A percentile compares a stretch with the other conserved stretches of the same genome.
Evolutionary conservation across 208 protist species (phyloP).

Genomic region (Trypanosoma avium): DNA sequence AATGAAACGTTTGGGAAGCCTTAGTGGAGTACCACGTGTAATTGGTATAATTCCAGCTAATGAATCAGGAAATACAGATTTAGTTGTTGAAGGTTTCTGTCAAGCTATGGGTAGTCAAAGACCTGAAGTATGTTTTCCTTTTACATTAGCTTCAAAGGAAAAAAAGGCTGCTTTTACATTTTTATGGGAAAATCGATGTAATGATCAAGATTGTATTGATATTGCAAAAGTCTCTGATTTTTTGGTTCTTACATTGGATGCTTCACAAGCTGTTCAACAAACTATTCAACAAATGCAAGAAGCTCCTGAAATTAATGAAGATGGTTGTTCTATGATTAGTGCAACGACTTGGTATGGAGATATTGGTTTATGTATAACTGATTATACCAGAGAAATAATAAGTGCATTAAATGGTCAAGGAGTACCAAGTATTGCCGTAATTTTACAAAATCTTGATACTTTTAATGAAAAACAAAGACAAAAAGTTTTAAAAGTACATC

Average conservation of each 20-base stretch:
- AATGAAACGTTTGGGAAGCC: constrained; percentile 51
- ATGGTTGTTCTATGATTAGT: constrained; percentile 35
- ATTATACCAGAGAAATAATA: constrained; percentile 81
- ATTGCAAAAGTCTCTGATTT: constrained; percentile 84
- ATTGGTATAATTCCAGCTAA: constrained; percentile 83
- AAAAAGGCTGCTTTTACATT: constrained; percentile 76
- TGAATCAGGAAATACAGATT: constrained; percentile 81
- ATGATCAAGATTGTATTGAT: constrained; percentile 81
- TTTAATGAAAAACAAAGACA: constrained; percentile 69
- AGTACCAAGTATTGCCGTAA: constrained; percentile 62
- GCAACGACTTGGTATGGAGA: constrained; percentile 86
- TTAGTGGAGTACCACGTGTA: constrained; percentile 54
- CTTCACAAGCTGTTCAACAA: constrained; percentile 78
- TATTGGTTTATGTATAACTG: constrained; percentile 83
- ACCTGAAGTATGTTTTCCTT: constrained; percentile 37
- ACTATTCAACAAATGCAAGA: constrained; percentile 75
- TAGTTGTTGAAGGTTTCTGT: constrained; percentile 61
- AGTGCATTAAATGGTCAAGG: constrained; percentile 77
- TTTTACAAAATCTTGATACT: constrained; percentile 80
- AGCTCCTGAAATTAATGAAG: constrained; percentile 15
- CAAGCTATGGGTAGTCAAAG: constrained; percentile 40
- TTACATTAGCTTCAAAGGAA: constrained; percentile 62
- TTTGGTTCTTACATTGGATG: constrained; percentile 76
- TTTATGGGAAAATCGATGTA: constrained; percentile 76
- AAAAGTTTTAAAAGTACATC: constrained; percentile 81